Evolutionary conservation across 2,329 filamentous ascomycete genomes (phyloP).

Genomic region (Canariomyces notabilis): DNA sequence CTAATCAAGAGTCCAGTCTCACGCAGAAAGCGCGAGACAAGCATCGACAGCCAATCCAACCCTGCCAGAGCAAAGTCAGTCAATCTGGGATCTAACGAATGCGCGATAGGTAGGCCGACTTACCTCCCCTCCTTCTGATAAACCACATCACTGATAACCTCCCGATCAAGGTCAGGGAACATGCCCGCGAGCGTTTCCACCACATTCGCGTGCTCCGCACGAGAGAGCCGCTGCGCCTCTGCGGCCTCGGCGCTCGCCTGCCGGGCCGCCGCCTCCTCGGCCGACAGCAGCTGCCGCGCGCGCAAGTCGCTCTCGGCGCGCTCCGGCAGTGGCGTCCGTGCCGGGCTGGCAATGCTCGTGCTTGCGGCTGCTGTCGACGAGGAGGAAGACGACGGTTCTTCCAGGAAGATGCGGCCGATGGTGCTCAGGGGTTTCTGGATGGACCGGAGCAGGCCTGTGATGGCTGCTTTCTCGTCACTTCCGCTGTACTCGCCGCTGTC

Average conservation of each 20-base stretch:
- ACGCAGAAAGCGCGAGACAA: constrained; percentile 64
- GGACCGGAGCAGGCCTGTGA: constrained; percentile 77
- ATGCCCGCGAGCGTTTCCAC: constrained; percentile 93
- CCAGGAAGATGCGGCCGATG: constrained; percentile 92
- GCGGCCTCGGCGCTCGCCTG: constrained; percentile 88
- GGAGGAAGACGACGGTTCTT: constrained; percentile 43
- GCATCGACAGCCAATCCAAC: constrained; percentile 83
- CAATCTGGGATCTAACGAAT: background rate
- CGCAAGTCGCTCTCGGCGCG: constrained; percentile 33
- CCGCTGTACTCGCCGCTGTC: constrained; percentile 43
- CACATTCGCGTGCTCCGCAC: constrained; percentile 80
- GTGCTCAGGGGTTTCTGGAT: constrained; percentile 88
- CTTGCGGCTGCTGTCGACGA: constrained; percentile 24
- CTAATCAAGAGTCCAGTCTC: background rate
- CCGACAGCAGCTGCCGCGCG: constrained; percentile 50
- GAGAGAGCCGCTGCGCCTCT: constrained; percentile 76
- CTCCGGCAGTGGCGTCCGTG: constrained; percentile 31
- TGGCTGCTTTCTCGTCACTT: constrained; percentile 70
- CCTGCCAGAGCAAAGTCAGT: constrained; percentile 38
- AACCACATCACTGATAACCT: constrained; percentile 95
- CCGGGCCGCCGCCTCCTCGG: constrained; percentile 81
- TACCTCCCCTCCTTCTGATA: constrained; percentile 91
- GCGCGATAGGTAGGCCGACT: constrained; percentile 38
- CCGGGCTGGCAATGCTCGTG: constrained; percentile 35
- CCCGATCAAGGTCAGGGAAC: constrained; percentile 92